These are phyloP conservation scores for Striga asiatica DNA, from an alignment of 257 asterid species.

Conservation along the genomic window DNA sequence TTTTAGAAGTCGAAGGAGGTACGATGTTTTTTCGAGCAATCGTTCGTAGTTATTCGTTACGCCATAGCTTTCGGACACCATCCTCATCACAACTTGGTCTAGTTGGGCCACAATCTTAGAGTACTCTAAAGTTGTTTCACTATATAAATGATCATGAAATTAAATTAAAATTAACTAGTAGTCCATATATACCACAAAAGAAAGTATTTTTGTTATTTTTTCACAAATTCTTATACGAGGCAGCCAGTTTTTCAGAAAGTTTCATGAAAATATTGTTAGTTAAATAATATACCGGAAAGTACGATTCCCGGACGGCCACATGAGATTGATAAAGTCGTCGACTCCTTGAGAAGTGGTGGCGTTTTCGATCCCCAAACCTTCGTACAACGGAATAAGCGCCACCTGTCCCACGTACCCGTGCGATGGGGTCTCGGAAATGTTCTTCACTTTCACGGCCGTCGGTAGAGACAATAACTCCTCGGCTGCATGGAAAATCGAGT, in stretches of 20 bases:
- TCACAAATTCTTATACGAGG: too few relatives aligned
- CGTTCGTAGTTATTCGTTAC: constrained; percentile 16
- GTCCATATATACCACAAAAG: too few relatives aligned
- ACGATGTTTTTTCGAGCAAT: constrained; percentile 15
- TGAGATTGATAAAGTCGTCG: constrained; percentile 18
- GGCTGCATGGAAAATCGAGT: constrained; percentile 18
- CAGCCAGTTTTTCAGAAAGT: too few relatives aligned
- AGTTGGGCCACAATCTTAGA: constrained; percentile 25
- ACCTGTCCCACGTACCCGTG: constrained; percentile 19
- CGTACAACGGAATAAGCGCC: constrained; percentile 31
- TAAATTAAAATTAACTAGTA: too few relatives aligned
- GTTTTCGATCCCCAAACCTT: constrained; percentile 36
- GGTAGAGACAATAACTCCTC: constrained; percentile 33
- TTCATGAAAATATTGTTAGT: too few relatives aligned
- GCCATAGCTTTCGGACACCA: constrained; percentile 29
- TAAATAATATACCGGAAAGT: constrained; percentile 23
- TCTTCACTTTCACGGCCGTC: constrained; percentile 18
- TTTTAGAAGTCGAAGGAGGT: constrained; percentile 30
- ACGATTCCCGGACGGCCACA: constrained; percentile 44
- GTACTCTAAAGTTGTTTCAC: constrained; percentile 24
- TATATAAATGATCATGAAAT: too few relatives aligned
- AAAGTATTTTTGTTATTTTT: too few relatives aligned
- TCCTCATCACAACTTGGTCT: constrained; percentile 32
- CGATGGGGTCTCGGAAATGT: constrained; percentile 4
- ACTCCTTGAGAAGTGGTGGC: constrained; percentile 19